phyloP scores from a whole-genome alignment of 1,139 yeast genomes.

The Candida mesenterica region DNA sequence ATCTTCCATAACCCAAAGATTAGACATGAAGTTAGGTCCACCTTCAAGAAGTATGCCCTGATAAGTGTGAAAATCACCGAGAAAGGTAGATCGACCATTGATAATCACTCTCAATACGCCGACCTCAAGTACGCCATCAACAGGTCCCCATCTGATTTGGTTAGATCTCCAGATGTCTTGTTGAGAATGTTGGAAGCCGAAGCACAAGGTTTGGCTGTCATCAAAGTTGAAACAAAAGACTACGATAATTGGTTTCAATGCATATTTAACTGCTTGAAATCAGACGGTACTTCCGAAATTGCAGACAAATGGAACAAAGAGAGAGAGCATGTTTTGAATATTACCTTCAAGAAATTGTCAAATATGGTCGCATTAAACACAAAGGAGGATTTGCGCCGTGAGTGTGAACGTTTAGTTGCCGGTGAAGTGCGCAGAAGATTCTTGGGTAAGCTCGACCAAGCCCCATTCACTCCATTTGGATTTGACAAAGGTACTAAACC shows the following conservation, averaged over 20 bases:
- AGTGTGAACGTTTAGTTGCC: conserved; percentile 71
- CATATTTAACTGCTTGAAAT: conserved; percentile 59
- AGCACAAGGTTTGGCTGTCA: conserved; percentile 51
- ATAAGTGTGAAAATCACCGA: conserved; percentile 80
- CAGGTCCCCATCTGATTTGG: conserved; percentile 72
- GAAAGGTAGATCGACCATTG: conserved; percentile 82
- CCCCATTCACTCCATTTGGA: conserved; percentile 83
- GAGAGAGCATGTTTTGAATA: conserved; percentile 63
- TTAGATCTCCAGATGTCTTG: conserved; percentile 72
- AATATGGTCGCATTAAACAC: conserved; percentile 71
- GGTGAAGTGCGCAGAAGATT: conserved; percentile 69
- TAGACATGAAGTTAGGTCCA: conserved; percentile 70
- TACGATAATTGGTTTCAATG: conserved; percentile 45
- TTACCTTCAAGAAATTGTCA: conserved; percentile 68
- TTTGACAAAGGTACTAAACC: conserved; percentile 81
- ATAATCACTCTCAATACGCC: conserved; percentile 75
- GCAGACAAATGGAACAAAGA: conserved; percentile 81
- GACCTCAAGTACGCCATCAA: conserved; percentile 90
- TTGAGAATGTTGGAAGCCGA: conserved; percentile 94
- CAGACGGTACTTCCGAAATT: conserved; percentile 81
- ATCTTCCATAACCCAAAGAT: conserved; percentile 79
- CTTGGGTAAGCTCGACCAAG: conserved; percentile 77
- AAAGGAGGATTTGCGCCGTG: conserved; percentile 78
- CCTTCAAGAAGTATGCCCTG: conserved; percentile 65
- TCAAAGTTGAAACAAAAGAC: conserved; percentile 47